Conservation (phyloP, 768 basidiomycete genomes). For the Saitozyma podzolica region DNA sequence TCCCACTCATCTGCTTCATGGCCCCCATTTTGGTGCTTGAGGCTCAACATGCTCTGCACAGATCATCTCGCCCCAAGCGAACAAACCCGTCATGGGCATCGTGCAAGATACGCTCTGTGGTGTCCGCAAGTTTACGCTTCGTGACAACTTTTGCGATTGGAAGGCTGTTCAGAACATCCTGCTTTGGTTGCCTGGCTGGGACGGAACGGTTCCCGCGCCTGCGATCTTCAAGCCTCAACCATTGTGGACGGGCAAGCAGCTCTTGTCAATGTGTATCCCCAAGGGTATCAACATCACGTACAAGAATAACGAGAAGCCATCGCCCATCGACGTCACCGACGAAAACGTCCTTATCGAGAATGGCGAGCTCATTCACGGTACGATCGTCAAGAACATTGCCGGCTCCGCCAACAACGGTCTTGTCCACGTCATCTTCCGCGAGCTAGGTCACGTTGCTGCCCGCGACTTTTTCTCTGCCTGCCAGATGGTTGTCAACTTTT, state of each 20-base stretch:
- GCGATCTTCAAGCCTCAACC: conserved; percentile 96
- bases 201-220: conserved; percentile 85
- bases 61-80: conserved; percentile 99
- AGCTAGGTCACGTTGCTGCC: conserved; percentile 91
- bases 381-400: conserved; percentile 98
- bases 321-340: conserved; percentile 81
- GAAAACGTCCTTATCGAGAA: conserved; percentile 96
- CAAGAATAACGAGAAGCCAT: conserved; percentile 64
- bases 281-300: conserved; percentile 78
- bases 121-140: conserved; percentile 92
- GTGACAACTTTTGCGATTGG: conserved; percentile 95
- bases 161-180: conserved; percentile 94
- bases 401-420: conserved; percentile 87
- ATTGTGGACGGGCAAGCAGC: conserved; percentile 97
- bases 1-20: not conserved
- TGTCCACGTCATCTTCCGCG: conserved; percentile 93
- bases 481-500: conserved; percentile 95
- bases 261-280: conserved; percentile 86
- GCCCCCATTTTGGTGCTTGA: conserved; percentile 2
- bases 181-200: conserved; percentile 98
- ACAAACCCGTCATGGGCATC: conserved; percentile 99
- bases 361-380: conserved; percentile 90
- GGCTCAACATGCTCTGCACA: conserved; percentile 49
- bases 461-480: conserved; percentile 87
- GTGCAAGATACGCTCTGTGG: conserved; percentile 98